Base-by-base conservation (phyloP, 2,329 filamentous ascomycete genomes). In the Xylaria sp. region DNA sequence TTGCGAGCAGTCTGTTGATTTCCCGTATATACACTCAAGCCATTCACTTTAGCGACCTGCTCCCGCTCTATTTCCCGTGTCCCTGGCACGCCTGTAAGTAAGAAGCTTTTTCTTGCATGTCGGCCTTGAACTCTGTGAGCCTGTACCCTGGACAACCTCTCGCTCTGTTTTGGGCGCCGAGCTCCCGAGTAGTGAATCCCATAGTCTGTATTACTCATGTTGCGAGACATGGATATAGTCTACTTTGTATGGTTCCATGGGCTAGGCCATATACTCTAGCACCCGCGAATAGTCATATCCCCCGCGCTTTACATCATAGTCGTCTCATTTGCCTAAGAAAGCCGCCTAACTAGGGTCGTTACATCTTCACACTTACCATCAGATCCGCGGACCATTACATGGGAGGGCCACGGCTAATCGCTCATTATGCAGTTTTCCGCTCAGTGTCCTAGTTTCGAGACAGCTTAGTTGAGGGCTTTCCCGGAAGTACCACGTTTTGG, bases 371-470 rank as follows among this genome's bases (percentile, higher is more conserved):
- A 48, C 57, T 73, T 73, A 66, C 64, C 68, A 70, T 72, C 59
- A 64, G 50, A 58, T 59, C 28, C 41, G 56, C 74, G 76, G 76
- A 65, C 59, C 61, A 70, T 74, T 76, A 76, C 77, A 76, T 76
- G 66, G 70, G 73, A 69, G 67, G 73, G 76, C 74, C 72, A 76
- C 73, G 68, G 75, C 79, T 81, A 75, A 81, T 76, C 70, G 60
- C 70, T 76, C 71, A 69, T 71, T 70, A 80, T 82, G 80, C 80
- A 83, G 81, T 77, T 74, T 72, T 70, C 78, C 79, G 76, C 72
- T 63, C 73, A 61, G 60, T 77, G 70, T 73, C 68, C 69, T 76
- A 72, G 69, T 74, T 74, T 63, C 54, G 13, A 56, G 52, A 65
- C 46, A 63, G 39, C 58, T 28, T 3, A 51, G 51, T 65, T 48